A percentile compares a stretch with the other conserved stretches of the same genome.
phyloP scores from a whole-genome alignment of 2,329 filamentous ascomycete species.

The Helminthosporium solani region DNA sequence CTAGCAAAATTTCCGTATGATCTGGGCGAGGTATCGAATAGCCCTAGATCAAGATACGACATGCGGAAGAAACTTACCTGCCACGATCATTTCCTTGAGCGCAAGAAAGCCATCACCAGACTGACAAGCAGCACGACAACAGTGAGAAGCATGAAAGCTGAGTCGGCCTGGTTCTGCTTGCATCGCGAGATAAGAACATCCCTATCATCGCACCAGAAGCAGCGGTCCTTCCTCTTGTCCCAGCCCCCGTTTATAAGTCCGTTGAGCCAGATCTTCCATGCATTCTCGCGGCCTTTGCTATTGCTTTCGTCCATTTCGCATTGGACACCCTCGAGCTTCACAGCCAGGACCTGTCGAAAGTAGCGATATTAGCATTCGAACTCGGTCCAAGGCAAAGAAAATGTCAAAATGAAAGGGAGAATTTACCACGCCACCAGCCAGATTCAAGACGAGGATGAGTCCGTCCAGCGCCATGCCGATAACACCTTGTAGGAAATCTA shows the following conservation, averaged over 20 bases:
- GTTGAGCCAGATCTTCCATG: constrained; percentile 6
- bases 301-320: constrained; percentile 5
- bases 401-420: not conserved
- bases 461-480: constrained; percentile 16
- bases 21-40: no score
- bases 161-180: constrained; percentile 22
- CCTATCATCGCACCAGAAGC: not conserved
- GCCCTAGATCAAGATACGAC: not conserved
- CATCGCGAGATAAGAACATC: constrained; percentile 16
- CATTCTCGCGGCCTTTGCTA: not conserved
- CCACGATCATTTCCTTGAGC: constrained; percentile 15
- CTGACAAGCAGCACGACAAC: constrained; percentile 15
- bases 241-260: constrained; percentile 23
- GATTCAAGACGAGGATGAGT: not conserved
- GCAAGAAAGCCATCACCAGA: constrained; percentile 11
- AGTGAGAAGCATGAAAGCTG: constrained; percentile 29
- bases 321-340: constrained; percentile 19
- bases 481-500: constrained; percentile 16
- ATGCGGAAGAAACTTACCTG: not conserved
- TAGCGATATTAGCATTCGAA: not conserved
- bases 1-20: no score
- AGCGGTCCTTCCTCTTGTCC: not conserved
- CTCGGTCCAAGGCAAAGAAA: not conserved
- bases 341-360: constrained; percentile 18
- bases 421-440: constrained; percentile 1